phyloP scores from a whole-genome alignment of 257 asterid species.

The Cruciata laevipes region DNA sequence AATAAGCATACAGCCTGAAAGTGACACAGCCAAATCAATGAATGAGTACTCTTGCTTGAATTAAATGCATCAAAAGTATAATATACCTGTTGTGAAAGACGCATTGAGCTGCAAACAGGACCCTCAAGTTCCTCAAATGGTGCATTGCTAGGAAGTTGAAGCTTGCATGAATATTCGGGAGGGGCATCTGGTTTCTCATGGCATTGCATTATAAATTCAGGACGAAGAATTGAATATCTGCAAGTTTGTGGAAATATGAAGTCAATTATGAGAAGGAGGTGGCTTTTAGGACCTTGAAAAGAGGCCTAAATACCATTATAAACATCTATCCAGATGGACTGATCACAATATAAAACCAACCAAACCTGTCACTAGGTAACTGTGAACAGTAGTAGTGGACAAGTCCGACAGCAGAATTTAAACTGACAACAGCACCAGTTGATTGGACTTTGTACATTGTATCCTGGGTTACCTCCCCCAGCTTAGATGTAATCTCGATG shows the following conservation, averaged over 20 bases:
- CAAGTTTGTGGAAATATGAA: conserved; percentile 6
- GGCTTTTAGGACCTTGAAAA: neutral
- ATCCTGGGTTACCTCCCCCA: conserved; percentile 49
- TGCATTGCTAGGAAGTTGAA: conserved; percentile 98
- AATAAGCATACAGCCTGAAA: conserved; percentile 92
- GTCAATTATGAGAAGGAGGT: conserved; percentile 5
- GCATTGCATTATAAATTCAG: conserved; percentile 86
- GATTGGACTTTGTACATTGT: conserved; percentile 86
- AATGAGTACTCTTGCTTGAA: conserved; percentile 6
- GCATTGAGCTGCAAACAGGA: conserved; percentile 88
- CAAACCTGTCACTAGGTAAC: conserved; percentile 91
- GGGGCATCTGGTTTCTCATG: conserved; percentile 73
- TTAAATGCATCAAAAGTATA: conserved; percentile 13
- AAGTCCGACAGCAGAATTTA: conserved; percentile 97
- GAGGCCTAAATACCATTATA: neutral
- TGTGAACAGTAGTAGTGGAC: conserved; percentile 98
- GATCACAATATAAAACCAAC: conserved; percentile 13
- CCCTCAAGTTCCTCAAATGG: conserved; percentile 96
- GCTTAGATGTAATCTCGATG: conserved; percentile 54
- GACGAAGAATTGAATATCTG: conserved; percentile 94
- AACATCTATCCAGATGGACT: neutral
- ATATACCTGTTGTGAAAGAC: conserved; percentile 93
- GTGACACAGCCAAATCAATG: conserved; percentile 14
- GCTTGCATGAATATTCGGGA: conserved; percentile 89
- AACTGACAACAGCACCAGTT: conserved; percentile 99